Base-by-base conservation (phyloP, 2,329 filamentous ascomycete genomes). In the Coniochaeta hoffmannii region DNA sequence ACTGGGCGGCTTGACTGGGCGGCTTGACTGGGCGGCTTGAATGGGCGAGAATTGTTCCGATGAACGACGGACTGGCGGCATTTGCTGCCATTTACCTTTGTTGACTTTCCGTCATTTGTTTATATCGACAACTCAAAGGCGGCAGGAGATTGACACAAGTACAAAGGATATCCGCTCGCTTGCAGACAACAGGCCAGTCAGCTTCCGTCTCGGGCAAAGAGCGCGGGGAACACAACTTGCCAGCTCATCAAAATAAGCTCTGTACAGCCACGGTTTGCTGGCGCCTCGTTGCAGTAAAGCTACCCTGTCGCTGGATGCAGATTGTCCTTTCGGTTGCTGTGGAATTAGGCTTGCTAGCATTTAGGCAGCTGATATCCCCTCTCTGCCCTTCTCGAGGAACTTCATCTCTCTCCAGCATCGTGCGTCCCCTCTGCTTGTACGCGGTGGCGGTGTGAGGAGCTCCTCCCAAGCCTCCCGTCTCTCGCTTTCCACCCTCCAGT, bases 191-290 rank as follows among this genome's bases (percentile, higher is more conserved):
- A 32, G 8, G 10, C 41, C 41, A 46, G 15, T 46, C 41, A 46
- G 36, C 36, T 17, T 36, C 36, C 36, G 10, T 24, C 17, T 4
- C 19, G 17, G 12, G 12, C 30, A 32, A 12, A 7, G 12, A 12
- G 30, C 12, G 7, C 30, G 12, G 38, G 5, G 38, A 3, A 7
- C 35, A 38, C 6, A 19, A 9, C 22, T 14, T 46, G 41, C 41
- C 41, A 46, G 41, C 41, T 46, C 41, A 46, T 46, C 41, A 46
- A 46, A 28, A 28, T 46, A 41, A 41, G 36, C 41, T 46, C 12
- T 46, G 19, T 46, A 46, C 41, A 46, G 41, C 41, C 41, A 19
- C 41, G 19, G 26, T n/a, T 46, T 28, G 41, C 41, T 46, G 41
- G 26, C 22, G 19, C 19, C n/a, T n/a, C 12, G 30, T 12, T 7